Evolutionary conservation across 2,329 filamentous ascomycete genomes (phyloP).

Genomic region (Neofusicoccum laricinum): DNA sequence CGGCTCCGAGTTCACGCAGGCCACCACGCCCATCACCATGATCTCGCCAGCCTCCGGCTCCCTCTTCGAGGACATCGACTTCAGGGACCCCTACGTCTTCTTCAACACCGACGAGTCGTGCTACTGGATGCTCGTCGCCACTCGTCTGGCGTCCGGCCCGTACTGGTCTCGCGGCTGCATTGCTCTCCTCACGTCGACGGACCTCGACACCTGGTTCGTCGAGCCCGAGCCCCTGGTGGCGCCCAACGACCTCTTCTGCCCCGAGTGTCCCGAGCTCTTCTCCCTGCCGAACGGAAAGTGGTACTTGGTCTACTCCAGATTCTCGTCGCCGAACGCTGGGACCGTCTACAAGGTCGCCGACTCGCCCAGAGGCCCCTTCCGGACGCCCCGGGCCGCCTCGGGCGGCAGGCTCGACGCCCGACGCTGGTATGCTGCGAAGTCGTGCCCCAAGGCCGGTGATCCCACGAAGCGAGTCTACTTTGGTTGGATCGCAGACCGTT

Average conservation of each 20-base stretch:
- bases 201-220: conserved; percentile 32
- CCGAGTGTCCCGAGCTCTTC: conserved; percentile 40
- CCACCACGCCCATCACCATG: conserved; percentile 24
- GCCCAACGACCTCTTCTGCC: conserved; percentile 36
- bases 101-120: conserved; percentile 28
- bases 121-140: conserved; percentile 41
- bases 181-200: conserved; percentile 35
- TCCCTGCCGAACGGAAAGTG: conserved; percentile 34
- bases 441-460: conserved; percentile 24
- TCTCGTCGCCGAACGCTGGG: conserved; percentile 35
- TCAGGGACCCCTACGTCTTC: conserved; percentile 38
- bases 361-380: conserved; percentile 34
- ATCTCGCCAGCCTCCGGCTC: conserved; percentile 20
- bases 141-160: conserved; percentile 31
- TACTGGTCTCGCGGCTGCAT: conserved; percentile 38
- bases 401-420: conserved; percentile 35
- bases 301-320: conserved; percentile 27
- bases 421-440: conserved; percentile 39
- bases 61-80: conserved; percentile 35
- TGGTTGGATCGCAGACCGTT: conserved; percentile 36
- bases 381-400: conserved; percentile 27
- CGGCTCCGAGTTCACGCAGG: conserved; percentile 27
- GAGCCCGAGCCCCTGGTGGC: conserved; percentile 32
- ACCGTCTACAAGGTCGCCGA: conserved; percentile 38
- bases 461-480: conserved; percentile 32